Evolutionary conservation across 2,329 filamentous ascomycete genomes (phyloP), one percentile per base, ranked within the genome.

Genomic region (Fusarium nanum): DNA sequence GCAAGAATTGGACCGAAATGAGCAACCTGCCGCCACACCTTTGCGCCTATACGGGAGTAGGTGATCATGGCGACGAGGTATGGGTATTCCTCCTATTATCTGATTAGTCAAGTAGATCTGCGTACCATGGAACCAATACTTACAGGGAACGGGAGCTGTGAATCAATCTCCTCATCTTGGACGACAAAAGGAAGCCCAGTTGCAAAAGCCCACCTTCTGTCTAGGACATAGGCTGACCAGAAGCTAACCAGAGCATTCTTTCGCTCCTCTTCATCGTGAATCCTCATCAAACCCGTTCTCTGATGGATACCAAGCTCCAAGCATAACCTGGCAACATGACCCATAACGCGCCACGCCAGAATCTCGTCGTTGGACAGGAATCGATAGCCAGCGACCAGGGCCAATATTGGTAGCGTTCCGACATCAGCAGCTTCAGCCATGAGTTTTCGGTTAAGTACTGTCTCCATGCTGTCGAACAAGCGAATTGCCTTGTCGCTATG

Each of bases 151-250:
- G 93, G 93, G 23, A 98, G 81, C 54, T 87, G 87, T 0, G 91
- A 88, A 75, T 97, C 94, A 64, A 97, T 93, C 76, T 97, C 93
- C 18, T 92, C 88, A 75, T 97, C 94, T 70, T 95, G 91, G 37
- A 97, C 84, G 4, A 92, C 91, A 81, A 93, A 97, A 1, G 94
- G 94, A 78, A 97, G 86, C 1, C 94, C 94, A 0, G 93, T 94
- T n/a, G 91, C 92, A 73, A 97, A 93, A 68, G 92, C 93, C 93
- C 93, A 97, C 53, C 94, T 86, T 41, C 93, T 86, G 77, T 97
- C 94, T 41, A 97, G 83, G 6, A 94, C 90, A 76, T 96, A 97
- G 20, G 94, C 89, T 3, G 91, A 89, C 94, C 93, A 98, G 78
- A 97, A 97, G 16, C 93, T 88, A 52, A 91, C 88, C 28, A 92